A percentile compares a stretch with the other conserved stretches of the same genome.
These are phyloP conservation scores for Serendipita indica DNA, from an alignment of 768 basidiomycete genomes.

Conservation along the genomic window DNA sequence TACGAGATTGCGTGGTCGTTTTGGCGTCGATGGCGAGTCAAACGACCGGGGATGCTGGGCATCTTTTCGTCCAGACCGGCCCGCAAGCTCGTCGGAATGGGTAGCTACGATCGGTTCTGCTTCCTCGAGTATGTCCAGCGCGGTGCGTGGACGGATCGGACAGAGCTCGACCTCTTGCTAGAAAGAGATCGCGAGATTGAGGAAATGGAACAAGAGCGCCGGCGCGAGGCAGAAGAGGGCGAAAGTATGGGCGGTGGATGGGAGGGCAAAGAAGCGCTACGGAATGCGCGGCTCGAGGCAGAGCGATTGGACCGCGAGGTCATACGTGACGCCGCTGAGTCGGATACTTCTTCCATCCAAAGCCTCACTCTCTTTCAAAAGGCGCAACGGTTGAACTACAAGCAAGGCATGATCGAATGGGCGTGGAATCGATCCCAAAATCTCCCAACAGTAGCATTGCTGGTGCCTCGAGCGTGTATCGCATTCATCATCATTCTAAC, in stretches of 20 bases:
- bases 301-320: neutral
- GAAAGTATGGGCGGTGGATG: slow-evolving; percentile 3
- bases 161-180: neutral
- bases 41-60: slow-evolving; percentile 68
- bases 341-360: neutral
- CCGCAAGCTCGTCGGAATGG: slow-evolving; percentile 57
- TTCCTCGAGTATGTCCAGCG: slow-evolving; percentile 68
- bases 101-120: slow-evolving; percentile 70
- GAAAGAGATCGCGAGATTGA: neutral
- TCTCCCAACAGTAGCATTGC: slow-evolving; percentile 61
- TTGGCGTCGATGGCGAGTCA: slow-evolving; percentile 22
- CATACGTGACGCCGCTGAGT: neutral
- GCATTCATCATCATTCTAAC: slow-evolving; percentile 55
- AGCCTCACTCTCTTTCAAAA: neutral
- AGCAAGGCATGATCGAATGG: slow-evolving; percentile 7
- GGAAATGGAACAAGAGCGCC: neutral
- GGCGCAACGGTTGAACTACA: neutral
- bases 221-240: neutral
- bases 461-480: slow-evolving; percentile 71
- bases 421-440: slow-evolving; percentile 43
- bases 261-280: neutral
- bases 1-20: slow-evolving; percentile 29
- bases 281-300: neutral
- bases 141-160: slow-evolving; percentile 30
- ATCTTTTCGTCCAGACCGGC: slow-evolving; percentile 72